phyloP scores from a whole-genome alignment of 805 yeast species.

The Cyberlindnera misumaiensis region DNA sequence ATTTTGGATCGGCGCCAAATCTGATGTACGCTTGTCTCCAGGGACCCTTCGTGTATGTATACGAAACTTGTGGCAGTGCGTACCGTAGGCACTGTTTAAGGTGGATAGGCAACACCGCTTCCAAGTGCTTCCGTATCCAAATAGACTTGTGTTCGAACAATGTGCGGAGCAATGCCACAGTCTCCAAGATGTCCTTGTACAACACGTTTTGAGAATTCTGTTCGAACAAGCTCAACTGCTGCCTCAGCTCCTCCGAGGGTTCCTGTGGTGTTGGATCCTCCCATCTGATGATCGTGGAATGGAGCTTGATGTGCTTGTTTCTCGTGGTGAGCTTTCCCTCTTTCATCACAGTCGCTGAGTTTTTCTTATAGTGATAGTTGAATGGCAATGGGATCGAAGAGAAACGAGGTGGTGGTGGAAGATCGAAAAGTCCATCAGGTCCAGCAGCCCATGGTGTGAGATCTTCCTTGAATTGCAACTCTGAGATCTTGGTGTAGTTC shows the following conservation, averaged over 20 bases:
- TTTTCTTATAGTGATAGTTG: conserved; percentile 70
- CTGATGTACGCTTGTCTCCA: conserved; percentile 84
- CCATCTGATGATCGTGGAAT: conserved; percentile 48
- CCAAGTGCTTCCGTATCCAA: conserved; percentile 76
- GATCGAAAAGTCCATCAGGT: conserved; percentile 31
- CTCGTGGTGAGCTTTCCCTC: conserved; percentile 43
- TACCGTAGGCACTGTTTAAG: conserved; percentile 46
- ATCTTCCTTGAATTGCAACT: conserved; percentile 30
- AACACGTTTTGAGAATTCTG: conserved; percentile 25
- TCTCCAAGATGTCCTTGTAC: conserved; percentile 24
- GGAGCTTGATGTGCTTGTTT: conserved; percentile 41
- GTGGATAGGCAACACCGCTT: conserved; percentile 42
- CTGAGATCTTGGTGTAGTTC: conserved; percentile 33
- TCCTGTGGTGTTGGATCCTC: conserved; percentile 38
- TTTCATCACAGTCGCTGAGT: conserved; percentile 44
- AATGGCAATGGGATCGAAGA: conserved; percentile 73
- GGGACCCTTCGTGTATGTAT: conserved; percentile 82
- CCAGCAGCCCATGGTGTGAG: conserved; percentile 28
- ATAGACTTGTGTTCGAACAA: conserved; percentile 70
- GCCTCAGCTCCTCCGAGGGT: conserved; percentile 43
- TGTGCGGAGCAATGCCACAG: conserved; percentile 23
- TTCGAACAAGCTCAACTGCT: conserved; percentile 34
- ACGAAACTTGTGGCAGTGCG: conserved; percentile 82
- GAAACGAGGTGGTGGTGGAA: conserved; percentile 85
- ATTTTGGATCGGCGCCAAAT: conserved; percentile 73